Evolutionary conservation across 2,329 filamentous ascomycete species (phyloP).

Genomic region (Fusarium equiseti): DNA sequence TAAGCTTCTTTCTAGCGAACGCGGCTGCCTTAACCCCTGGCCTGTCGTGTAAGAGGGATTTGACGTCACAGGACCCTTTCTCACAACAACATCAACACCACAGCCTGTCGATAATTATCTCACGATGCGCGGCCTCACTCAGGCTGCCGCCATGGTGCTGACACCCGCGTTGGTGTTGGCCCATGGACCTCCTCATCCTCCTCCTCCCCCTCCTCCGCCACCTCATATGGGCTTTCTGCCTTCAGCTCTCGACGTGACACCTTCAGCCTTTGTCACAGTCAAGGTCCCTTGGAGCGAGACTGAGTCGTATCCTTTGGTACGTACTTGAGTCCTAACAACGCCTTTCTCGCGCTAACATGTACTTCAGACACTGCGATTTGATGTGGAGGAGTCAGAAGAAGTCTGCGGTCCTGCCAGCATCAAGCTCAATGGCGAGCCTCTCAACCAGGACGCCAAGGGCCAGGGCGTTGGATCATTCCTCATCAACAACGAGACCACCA

Average conservation of each 20-base stretch:
- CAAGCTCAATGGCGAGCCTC: slow-evolving; percentile 59
- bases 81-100: not conserved
- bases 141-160: slow-evolving; percentile 48
- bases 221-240: slow-evolving; percentile 34
- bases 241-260: slow-evolving; percentile 34
- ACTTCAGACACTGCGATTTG: slow-evolving; percentile 56
- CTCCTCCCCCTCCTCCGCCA: slow-evolving; percentile 24
- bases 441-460: slow-evolving; percentile 56
- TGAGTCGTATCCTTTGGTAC: slow-evolving; percentile 42
- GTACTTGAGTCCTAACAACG: not conserved
- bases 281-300: slow-evolving; percentile 31
- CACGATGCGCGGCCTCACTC: slow-evolving; percentile 48
- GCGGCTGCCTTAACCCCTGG: slow-evolving; percentile 14
- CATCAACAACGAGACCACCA: slow-evolving; percentile 53
- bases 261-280: slow-evolving; percentile 41
- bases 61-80: not conserved
- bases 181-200: slow-evolving; percentile 36
- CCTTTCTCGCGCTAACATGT: slow-evolving; percentile 8
- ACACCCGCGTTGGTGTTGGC: slow-evolving; percentile 42
- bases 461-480: slow-evolving; percentile 58
- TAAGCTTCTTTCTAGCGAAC: slow-evolving; percentile 17
- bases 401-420: slow-evolving; percentile 62
- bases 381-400: slow-evolving; percentile 59
- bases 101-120: slow-evolving; percentile 11
- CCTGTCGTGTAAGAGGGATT: slow-evolving; percentile 15